Evolutionary conservation across 805 yeast genomes (phyloP).

Genomic region (Metschnikowia continentalis): DNA sequence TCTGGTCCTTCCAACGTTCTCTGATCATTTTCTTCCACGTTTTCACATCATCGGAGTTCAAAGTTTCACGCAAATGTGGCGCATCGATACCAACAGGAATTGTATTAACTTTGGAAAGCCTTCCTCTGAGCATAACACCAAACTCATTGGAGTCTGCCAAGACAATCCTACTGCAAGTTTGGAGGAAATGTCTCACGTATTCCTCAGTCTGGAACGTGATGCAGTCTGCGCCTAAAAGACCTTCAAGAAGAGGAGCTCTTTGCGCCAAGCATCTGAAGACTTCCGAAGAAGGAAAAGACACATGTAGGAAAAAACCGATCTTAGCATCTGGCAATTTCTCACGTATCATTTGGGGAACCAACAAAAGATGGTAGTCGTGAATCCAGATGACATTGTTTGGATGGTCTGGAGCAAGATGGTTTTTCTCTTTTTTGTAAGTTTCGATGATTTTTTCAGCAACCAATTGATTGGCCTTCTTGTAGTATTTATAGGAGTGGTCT

Average conservation of each 20-base stretch:
- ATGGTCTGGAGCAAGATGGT: constrained; percentile 42
- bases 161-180: constrained; percentile 79
- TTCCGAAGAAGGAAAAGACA: constrained; percentile 93
- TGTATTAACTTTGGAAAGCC: constrained; percentile 50
- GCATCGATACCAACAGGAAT: constrained; percentile 82
- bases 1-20: constrained; percentile 71
- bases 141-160: constrained; percentile 73
- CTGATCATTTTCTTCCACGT: constrained; percentile 69
- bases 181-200: constrained; percentile 89
- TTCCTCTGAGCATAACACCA: constrained; percentile 59
- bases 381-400: constrained; percentile 77
- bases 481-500: constrained; percentile 90
- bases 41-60: constrained; percentile 47
- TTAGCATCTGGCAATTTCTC: constrained; percentile 72
- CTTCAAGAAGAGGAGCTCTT: constrained; percentile 68
- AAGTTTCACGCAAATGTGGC: constrained; percentile 43
- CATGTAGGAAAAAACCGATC: constrained; percentile 89
- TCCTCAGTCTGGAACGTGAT: constrained; percentile 90
- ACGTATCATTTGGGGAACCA: constrained; percentile 83
- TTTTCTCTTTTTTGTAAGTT: constrained; percentile 47
- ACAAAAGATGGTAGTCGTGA: constrained; percentile 87
- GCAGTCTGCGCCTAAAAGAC: constrained; percentile 84
- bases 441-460: constrained; percentile 74
- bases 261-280: constrained; percentile 93
- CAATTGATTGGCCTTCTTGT: constrained; percentile 66